A percentile compares a stretch with the other conserved stretches of the same genome.
Evolutionary conservation across 176 grass and related monocot species (phyloP).

Genomic region (Cenchrus fungigraminus): DNA sequence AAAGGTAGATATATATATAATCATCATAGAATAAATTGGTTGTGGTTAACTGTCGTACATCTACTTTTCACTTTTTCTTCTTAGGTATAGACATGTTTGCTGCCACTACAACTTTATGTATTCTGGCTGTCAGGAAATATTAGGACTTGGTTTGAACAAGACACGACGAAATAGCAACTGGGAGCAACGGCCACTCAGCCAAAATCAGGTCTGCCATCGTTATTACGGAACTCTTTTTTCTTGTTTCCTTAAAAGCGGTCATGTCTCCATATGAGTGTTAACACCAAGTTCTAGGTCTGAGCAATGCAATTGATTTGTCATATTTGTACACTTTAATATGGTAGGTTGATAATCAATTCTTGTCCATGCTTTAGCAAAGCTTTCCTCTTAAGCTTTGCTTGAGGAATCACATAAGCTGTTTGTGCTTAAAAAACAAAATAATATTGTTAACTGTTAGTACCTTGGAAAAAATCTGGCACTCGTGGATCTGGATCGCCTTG

Average conservation of each 20-base stretch:
- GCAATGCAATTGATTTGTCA: background rate
- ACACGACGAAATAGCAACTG: conserved; percentile 85
- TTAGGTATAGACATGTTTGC: conserved; percentile 24
- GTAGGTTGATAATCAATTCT: background rate
- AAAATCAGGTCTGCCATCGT: conserved; percentile 67
- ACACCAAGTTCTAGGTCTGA: background rate
- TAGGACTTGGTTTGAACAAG: conserved; percentile 94
- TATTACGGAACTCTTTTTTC: background rate
- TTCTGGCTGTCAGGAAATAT: conserved; percentile 58
- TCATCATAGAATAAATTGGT: background rate
- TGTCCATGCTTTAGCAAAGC: background rate
- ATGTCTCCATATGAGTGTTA: background rate
- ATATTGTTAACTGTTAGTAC: background rate
- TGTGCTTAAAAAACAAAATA: background rate
- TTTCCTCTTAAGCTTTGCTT: background rate
- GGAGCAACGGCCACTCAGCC: conserved; percentile 85
- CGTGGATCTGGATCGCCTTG: conserved; percentile 6
- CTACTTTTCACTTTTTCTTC: background rate
- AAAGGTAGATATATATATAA: conserved; percentile 65
- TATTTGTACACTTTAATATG: conserved; percentile 8
- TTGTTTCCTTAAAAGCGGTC: conserved; percentile 10
- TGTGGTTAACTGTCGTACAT: background rate
- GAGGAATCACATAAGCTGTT: background rate
- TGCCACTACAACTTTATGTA: conserved; percentile 1
- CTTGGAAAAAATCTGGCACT: background rate